These are phyloP conservation scores for Groenewaldozyma tartarivorans DNA, from an alignment of 805 yeast species.

Conservation along the genomic window DNA sequence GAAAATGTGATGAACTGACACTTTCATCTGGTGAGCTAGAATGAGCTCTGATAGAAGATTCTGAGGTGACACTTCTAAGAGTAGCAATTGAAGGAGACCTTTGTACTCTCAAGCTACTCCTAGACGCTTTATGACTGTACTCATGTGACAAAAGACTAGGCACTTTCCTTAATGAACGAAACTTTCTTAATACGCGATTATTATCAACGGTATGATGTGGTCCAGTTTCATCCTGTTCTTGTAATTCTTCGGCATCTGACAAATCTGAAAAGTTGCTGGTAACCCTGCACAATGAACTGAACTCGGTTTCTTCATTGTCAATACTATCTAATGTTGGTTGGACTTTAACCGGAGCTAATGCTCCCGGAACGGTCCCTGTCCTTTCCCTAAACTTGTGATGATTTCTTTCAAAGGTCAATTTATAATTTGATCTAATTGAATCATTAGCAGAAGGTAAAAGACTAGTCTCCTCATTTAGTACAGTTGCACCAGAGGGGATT, in stretches of 20 bases:
- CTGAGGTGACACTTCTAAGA: slow-evolving; percentile 2
- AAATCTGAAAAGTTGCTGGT: too few species aligned
- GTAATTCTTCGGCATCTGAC: not conserved
- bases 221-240: not conserved
- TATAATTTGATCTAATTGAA: slow-evolving; percentile 7
- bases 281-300: too few species aligned
- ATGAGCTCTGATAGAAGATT: slow-evolving; percentile 1
- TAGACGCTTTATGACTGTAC: not conserved
- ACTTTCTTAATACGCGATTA: not conserved
- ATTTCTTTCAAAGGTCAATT: slow-evolving; percentile 13
- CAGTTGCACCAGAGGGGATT: slow-evolving; percentile 12
- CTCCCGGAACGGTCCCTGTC: slow-evolving; percentile 8
- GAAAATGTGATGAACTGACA: slow-evolving; percentile 13
- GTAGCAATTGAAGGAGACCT: slow-evolving; percentile 7
- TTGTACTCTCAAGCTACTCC: not conserved
- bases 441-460: slow-evolving; percentile 3
- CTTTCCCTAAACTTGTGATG: slow-evolving; percentile 11
- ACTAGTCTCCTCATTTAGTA: slow-evolving; percentile 8
- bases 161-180: not conserved
- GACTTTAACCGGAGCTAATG: not conserved
- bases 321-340: slow-evolving; percentile 1
- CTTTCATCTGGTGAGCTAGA: not conserved
- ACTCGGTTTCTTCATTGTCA: not conserved
- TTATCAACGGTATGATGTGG: not conserved
- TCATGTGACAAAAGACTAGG: not conserved